phyloP scores from a whole-genome alignment of 2,329 filamentous ascomycete species.

The Colletotrichum sidae region DNA sequence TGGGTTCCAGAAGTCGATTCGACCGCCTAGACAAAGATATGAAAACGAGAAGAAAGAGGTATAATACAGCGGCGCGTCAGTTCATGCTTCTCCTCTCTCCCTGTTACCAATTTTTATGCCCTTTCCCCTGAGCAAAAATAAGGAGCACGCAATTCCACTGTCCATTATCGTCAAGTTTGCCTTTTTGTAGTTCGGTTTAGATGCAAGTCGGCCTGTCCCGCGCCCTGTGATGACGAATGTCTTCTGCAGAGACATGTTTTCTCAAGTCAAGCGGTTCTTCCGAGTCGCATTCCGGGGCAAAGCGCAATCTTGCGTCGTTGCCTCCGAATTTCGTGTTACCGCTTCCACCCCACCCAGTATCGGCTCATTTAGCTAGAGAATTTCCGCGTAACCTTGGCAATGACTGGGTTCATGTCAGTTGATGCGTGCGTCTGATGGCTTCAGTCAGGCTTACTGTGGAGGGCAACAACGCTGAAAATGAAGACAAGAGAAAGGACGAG shows the following conservation, averaged over 20 bases:
- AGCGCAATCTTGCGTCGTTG: conserved; percentile 8
- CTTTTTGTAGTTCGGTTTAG: conserved; percentile 8
- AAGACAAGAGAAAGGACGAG: conserved; percentile 96
- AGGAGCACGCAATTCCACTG: conserved; percentile 17
- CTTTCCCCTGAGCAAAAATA: conserved; percentile 4
- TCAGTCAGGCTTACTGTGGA: conserved; percentile 80
- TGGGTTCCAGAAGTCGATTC: conserved; percentile 23
- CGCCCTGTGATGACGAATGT: background rate
- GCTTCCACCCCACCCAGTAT: background rate
- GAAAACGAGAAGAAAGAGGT: conserved; percentile 27
- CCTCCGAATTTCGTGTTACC: conserved; percentile 1
- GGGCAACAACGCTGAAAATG: conserved; percentile 97
- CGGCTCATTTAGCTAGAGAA: conserved; percentile 72
- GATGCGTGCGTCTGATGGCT: background rate
- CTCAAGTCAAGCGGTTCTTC: background rate
- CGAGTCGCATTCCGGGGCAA: background rate
- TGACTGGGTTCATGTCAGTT: conserved; percentile 69
- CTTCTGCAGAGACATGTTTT: conserved; percentile 10
- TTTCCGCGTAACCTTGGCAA: conserved; percentile 93
- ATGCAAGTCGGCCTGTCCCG: background rate
- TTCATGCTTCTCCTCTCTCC: conserved; percentile 24
- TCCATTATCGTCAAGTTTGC: conserved; percentile 37
- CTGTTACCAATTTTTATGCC: conserved; percentile 8
- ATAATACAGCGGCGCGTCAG: conserved; percentile 36
- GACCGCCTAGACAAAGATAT: conserved; percentile 23